A percentile compares a stretch with the other conserved stretches of the same genome.
phyloP scores from a whole-genome alignment of 2,329 filamentous ascomycete genomes.

The Rhynchosporium secalis region DNA sequence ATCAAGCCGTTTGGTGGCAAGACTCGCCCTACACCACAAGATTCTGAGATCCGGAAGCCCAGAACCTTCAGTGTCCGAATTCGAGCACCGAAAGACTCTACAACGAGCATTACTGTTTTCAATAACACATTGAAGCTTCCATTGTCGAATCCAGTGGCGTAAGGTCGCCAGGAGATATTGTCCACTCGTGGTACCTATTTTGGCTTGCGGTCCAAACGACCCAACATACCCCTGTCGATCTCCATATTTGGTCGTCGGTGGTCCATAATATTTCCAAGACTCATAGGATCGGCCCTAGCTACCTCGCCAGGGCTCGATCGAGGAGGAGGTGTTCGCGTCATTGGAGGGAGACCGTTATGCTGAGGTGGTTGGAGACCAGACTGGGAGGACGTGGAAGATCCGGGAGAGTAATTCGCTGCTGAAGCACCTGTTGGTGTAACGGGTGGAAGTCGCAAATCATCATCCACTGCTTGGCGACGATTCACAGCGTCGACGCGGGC shows the following conservation, averaged over 20 bases:
- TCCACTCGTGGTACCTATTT: constrained; percentile 20
- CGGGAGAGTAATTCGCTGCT: constrained; percentile 38
- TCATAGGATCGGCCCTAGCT: constrained; percentile 38
- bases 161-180: constrained; percentile 10
- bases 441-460: constrained; percentile 40
- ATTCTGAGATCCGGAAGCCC: not conserved
- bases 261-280: constrained; percentile 39
- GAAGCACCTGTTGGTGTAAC: constrained; percentile 34
- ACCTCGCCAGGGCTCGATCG: constrained; percentile 35
- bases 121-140: not conserved
- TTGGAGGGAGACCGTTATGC: constrained; percentile 30
- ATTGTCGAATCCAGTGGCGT: not conserved
- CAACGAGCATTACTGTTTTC: not conserved
- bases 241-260: constrained; percentile 36
- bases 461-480: constrained; percentile 36
- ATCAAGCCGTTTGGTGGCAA: not conserved
- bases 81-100: no score
- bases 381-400: constrained; percentile 37
- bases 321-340: constrained; percentile 37
- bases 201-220: constrained; percentile 34
- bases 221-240: constrained; percentile 39
- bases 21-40: not conserved
- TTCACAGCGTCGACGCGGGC: constrained; percentile 32
- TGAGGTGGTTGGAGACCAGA: constrained; percentile 35
- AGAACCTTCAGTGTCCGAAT: not conserved